These are phyloP conservation scores for Apiospora arundinis DNA, from an alignment of 2,329 filamentous ascomycete species.

Conservation along the genomic window DNA sequence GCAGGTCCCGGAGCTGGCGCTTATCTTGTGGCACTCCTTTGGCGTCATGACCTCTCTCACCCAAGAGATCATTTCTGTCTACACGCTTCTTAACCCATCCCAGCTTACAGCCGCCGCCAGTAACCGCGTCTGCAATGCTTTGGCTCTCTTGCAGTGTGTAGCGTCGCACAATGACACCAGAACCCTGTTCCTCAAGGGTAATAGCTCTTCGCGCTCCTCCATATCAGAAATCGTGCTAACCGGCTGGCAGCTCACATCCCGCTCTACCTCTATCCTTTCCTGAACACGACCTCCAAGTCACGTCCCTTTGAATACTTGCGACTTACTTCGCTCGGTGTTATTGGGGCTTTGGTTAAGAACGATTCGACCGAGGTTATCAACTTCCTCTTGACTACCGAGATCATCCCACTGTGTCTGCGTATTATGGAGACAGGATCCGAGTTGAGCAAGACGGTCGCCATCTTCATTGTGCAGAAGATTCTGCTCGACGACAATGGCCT, in stretches of 20 bases:
- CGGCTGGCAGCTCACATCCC: conserved; percentile 83
- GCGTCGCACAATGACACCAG: conserved; percentile 97
- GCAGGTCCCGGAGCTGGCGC: conserved; percentile 92
- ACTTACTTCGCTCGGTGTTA: conserved; percentile 93
- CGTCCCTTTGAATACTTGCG: conserved; percentile 97
- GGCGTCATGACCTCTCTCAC: conserved; percentile 98
- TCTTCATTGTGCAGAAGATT: conserved; percentile 99
- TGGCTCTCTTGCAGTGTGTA: conserved; percentile 94
- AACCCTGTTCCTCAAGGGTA: conserved; percentile 90
- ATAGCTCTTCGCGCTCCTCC: neutral
- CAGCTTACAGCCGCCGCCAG: conserved; percentile 97
- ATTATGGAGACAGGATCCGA: conserved; percentile 99
- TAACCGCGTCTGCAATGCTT: conserved; percentile 95
- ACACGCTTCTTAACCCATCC: conserved; percentile 93
- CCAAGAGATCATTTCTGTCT: conserved; percentile 98
- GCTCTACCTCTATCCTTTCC: conserved; percentile 95
- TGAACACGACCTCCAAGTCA: conserved; percentile 98
- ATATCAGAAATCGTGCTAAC: neutral
- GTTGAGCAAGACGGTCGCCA: conserved; percentile 97
- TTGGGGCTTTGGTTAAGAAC: conserved; percentile 97
- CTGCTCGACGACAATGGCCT: conserved; percentile 94
- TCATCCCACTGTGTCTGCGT: conserved; percentile 93
- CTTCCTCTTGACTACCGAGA: conserved; percentile 97
- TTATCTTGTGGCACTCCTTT: conserved; percentile 98
- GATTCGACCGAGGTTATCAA: conserved; percentile 99